phyloP scores from a whole-genome alignment of 441 rosid genomes.

The Theobroma grandiflorum region DNA sequence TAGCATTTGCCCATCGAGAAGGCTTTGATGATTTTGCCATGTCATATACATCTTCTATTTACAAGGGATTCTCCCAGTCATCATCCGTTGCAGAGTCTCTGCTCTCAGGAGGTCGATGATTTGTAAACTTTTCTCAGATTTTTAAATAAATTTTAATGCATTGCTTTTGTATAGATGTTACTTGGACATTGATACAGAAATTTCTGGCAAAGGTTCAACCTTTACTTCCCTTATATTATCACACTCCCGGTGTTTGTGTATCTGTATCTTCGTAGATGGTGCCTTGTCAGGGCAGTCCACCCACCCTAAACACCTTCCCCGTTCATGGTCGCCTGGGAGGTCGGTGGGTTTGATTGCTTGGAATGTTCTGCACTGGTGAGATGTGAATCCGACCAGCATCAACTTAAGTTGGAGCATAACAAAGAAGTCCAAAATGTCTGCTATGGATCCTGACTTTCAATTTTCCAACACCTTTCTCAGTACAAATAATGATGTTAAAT shows the following conservation, averaged over 20 bases:
- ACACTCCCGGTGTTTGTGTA: not conserved
- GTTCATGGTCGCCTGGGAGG: too few species aligned
- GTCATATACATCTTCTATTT: not conserved
- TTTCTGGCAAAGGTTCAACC: not conserved
- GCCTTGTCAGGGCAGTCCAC: too few species aligned
- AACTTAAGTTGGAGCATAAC: not conserved
- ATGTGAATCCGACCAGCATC: too few species aligned
- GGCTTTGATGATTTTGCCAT: constrained; percentile 24
- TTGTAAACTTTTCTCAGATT: not conserved
- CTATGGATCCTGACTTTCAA: not conserved
- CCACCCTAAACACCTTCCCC: not conserved
- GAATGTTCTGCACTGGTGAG: too few species aligned
- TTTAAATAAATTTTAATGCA: not conserved
- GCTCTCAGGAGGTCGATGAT: constrained; percentile 13
- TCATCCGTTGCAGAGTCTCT: not conserved
- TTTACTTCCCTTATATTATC: not conserved
- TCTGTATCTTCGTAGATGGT: too few species aligned
- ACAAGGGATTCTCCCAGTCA: not conserved
- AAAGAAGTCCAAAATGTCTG: not conserved
- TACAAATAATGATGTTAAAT: too few species aligned
- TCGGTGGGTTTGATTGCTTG: too few species aligned
- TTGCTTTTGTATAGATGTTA: not conserved
- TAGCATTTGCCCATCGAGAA: constrained; percentile 20
- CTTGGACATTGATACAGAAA: not conserved
- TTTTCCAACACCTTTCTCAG: too few species aligned